Conservation (phyloP, 345 rosid species). For the Pistacia atlantica region DNA sequence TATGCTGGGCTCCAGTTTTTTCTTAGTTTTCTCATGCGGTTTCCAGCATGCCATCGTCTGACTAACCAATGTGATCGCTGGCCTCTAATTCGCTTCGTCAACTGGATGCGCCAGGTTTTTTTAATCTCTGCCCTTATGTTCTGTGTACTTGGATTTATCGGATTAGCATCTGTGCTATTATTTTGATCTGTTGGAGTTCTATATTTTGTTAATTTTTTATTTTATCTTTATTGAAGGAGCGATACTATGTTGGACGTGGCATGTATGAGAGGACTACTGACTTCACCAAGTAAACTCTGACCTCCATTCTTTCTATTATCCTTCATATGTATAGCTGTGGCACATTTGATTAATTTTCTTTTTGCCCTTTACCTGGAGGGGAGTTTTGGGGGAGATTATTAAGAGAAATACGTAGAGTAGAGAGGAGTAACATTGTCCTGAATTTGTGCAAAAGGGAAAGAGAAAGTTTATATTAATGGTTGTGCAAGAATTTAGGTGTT, state of each 20-base stretch:
- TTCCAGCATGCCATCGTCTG: slow-evolving; percentile 81
- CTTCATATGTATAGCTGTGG: not conserved
- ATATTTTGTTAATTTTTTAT: slow-evolving; percentile 12
- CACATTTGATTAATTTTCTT: too few relatives aligned
- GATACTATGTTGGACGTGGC: slow-evolving; percentile 92
- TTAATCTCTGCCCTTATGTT: slow-evolving; percentile 11
- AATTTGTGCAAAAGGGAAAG: not conserved
- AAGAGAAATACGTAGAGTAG: not conserved
- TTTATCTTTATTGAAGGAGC: slow-evolving; percentile 57
- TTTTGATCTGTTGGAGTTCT: slow-evolving; percentile 1
- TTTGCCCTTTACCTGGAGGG: too few relatives aligned
- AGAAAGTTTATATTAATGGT: not conserved
- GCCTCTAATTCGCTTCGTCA: slow-evolving; percentile 72
- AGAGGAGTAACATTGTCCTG: not conserved
- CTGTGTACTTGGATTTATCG: not conserved
- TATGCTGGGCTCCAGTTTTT: slow-evolving; percentile 85
- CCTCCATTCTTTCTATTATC: slow-evolving; percentile 12
- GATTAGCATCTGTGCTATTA: slow-evolving; percentile 1
- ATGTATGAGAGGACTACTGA: slow-evolving; percentile 94
- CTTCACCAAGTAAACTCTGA: slow-evolving; percentile 65
- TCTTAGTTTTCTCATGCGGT: slow-evolving; percentile 80
- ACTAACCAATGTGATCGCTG: slow-evolving; percentile 82
- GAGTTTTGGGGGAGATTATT: not conserved
- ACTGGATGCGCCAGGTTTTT: slow-evolving; percentile 98
- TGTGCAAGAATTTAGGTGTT: not conserved